Conservation (phyloP, 2,329 filamentous ascomycete species). For the Fusarium musae region DNA sequence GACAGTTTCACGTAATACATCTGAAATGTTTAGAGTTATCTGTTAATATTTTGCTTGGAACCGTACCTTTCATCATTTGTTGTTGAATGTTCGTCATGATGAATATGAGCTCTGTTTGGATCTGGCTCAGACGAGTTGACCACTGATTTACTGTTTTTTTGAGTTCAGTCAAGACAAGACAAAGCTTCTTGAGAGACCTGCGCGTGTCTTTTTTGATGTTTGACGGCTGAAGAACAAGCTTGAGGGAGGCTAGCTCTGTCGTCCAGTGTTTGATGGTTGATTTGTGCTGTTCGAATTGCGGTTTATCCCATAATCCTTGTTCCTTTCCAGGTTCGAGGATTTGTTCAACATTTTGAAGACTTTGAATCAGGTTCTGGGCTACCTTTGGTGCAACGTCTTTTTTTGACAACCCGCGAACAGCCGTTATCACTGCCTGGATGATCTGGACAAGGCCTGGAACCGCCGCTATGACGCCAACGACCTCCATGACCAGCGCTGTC, state of each 20-base stretch:
- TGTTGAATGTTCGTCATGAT: background rate
- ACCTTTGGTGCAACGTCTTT: background rate
- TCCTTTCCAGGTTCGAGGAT: background rate
- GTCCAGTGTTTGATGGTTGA: background rate
- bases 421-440: background rate
- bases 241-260: background rate
- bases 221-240: fast-evolving
- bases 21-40: background rate
- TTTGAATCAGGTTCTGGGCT: background rate
- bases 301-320: background rate
- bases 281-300: background rate
- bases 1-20: fast-evolving
- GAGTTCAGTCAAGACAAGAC: background rate
- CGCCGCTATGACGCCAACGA: background rate
- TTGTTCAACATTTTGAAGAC: background rate
- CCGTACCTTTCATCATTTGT: fast-evolving
- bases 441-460: background rate
- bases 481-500: background rate
- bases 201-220: no score
- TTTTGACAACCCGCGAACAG: background rate
- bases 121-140: background rate
- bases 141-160: background rate
- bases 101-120: background rate
- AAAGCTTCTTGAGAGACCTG: background rate
- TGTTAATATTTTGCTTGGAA: no score